Evolutionary conservation across 345 rosid species (phyloP).

Genomic region (Zanthoxylum bungeanum): DNA sequence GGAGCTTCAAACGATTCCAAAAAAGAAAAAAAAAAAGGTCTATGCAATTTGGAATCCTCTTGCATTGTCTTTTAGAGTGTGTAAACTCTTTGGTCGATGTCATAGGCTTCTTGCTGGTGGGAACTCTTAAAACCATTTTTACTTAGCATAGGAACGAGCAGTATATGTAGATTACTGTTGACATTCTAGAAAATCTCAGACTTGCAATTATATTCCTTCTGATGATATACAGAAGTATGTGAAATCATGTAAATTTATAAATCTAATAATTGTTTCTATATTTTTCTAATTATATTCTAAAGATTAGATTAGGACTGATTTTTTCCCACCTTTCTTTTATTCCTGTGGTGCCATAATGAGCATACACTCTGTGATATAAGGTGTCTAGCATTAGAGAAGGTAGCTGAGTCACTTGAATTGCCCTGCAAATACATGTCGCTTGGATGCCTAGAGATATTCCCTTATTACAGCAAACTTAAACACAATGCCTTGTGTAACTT

Average conservation of each 20-base stretch:
- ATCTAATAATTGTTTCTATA: neutral
- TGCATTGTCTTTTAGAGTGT: neutral
- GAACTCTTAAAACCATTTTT: too few relatives aligned
- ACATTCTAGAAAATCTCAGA: neutral
- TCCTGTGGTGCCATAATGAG: slow-evolving; percentile 89
- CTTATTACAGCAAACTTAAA: slow-evolving; percentile 91
- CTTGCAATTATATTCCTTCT: neutral
- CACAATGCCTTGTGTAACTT: slow-evolving; percentile 85
- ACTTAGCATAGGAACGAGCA: neutral
- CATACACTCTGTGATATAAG: slow-evolving; percentile 96
- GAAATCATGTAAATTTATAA: neutral
- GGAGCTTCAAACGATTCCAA: too few relatives aligned
- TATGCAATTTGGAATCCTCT: neutral
- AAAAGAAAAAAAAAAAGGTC: too few relatives aligned
- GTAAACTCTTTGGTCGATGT: too few relatives aligned
- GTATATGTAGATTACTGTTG: neutral
- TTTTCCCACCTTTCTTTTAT: neutral
- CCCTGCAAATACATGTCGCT: slow-evolving; percentile 78
- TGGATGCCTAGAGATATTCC: slow-evolving; percentile 92
- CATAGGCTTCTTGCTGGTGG: too few relatives aligned
- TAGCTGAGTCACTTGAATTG: slow-evolving; percentile 87
- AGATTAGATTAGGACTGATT: neutral
- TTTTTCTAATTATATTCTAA: neutral
- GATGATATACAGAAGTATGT: neutral
- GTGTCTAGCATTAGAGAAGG: slow-evolving; percentile 89